Evolutionary conservation across 257 asterid species (phyloP).

Genomic region (Capsicum pubescens): DNA sequence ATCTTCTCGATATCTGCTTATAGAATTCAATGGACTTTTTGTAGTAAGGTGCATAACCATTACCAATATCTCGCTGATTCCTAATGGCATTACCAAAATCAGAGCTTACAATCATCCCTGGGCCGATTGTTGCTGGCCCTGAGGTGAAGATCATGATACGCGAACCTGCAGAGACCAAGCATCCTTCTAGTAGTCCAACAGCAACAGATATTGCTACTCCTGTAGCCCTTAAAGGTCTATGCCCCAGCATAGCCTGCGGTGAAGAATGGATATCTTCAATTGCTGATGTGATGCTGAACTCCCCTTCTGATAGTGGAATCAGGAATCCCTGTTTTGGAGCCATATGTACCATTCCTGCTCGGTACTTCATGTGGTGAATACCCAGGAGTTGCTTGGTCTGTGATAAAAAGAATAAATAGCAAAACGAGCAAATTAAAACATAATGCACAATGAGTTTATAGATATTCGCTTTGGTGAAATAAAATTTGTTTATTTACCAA

Average conservation of each 20-base stretch:
- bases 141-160: constrained; percentile 94
- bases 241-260: constrained; percentile 54
- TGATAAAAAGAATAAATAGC: constrained; percentile 29
- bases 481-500: no score
- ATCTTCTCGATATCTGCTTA: constrained; percentile 66
- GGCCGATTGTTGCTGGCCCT: constrained; percentile 94
- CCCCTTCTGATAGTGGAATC: constrained; percentile 75
- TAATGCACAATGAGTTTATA: neutral
- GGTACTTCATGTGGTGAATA: constrained; percentile 61
- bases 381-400: constrained; percentile 77
- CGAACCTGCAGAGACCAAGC: constrained; percentile 70
- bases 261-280: constrained; percentile 80
- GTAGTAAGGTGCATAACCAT: constrained; percentile 59
- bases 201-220: constrained; percentile 93
- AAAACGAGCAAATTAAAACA: constrained; percentile 1
- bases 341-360: constrained; percentile 60
- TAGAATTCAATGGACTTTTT: constrained; percentile 66
- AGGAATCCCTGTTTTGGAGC: constrained; percentile 71
- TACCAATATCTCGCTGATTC: constrained; percentile 77
- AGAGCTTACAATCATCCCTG: constrained; percentile 74
- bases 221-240: constrained; percentile 81
- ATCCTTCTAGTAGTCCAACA: constrained; percentile 88
- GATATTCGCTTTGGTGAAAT: neutral
- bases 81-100: constrained; percentile 65
- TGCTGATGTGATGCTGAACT: constrained; percentile 81